Base-by-base conservation (phyloP, 176 grass and related monocot species). In the Miscanthus lutarioriparius region DNA sequence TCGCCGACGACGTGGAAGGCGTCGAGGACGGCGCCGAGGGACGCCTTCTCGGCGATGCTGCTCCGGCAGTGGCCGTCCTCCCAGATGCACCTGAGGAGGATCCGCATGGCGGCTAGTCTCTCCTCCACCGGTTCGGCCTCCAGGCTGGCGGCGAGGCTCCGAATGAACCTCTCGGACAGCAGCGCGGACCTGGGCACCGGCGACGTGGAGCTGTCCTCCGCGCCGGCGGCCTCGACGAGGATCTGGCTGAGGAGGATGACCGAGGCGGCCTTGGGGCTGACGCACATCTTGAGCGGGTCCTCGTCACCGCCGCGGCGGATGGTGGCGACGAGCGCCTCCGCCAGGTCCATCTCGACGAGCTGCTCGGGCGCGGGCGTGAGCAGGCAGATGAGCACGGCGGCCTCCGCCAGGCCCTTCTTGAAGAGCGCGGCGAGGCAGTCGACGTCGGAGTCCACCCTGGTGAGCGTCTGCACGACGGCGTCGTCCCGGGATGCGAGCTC, bases 371-470 rank as follows among this genome's bases (percentile, higher is more conserved):
- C 54, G 20, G 92, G 92, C 4, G 54, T 22, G 0, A 94, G 82
- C 20, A 94, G 80, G 71, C 78, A 89, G 64, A 94, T 85, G 80
- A 94, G 89, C 6, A 82, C 73, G 17, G 84, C 84, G 19, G 89
- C 84, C 67, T 91, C 92, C 1, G 86, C 25, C 22, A 94, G 75
- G 1, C 92, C 89, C 13, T 94, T 94, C 89, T 94, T 94, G 84
- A 94, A 94, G 6, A 94, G 86, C 3, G 89, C 92, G 7, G 87
- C 89, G 7, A 94, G 85, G 86, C 92, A 91, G 72, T 94, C 84
- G 6, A 94, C 84, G 87, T 91, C 92, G 74, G 86, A 84, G 32
- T 94, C 89, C 25, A 94, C 92, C 77, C 86, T 30, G 1, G 86
- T 94, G 4, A 94, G 86, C 48, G 92, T 94, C 81, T 89, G 84